phyloP scores from a whole-genome alignment of 805 yeast species.

The Myxozyma lipomycoides region DNA sequence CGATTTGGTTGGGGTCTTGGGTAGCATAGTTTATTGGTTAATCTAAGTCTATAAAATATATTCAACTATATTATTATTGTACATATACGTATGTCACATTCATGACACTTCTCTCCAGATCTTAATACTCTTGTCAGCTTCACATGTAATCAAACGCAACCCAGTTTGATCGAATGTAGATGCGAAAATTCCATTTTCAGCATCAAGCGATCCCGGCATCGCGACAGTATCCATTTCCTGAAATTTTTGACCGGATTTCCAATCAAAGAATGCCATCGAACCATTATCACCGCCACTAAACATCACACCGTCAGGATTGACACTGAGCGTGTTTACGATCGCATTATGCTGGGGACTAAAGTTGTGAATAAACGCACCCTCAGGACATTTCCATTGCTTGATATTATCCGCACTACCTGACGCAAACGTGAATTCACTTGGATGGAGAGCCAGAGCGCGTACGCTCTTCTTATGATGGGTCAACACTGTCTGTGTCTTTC shows the following conservation, averaged over 20 bases:
- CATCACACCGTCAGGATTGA: conserved; percentile 60
- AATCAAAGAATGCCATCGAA: conserved; percentile 69
- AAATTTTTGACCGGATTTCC: conserved; percentile 60
- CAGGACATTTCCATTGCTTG: conserved; percentile 78
- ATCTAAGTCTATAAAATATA: too few species aligned
- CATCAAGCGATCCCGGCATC: conserved; percentile 65
- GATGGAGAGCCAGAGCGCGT: conserved; percentile 66
- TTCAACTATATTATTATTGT: too few species aligned
- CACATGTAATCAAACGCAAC: conserved; percentile 75
- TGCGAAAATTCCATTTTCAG: conserved; percentile 65
- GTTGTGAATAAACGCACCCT: conserved; percentile 65
- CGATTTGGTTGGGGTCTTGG: too few species aligned
- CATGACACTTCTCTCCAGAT: conserved; percentile 53
- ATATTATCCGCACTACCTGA: conserved; percentile 79
- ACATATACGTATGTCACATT: not conserved
- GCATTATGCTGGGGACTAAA: conserved; percentile 44
- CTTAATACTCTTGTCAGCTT: conserved; percentile 82
- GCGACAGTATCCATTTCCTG: conserved; percentile 54
- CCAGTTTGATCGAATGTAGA: conserved; percentile 79
- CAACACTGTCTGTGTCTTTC: conserved; percentile 61
- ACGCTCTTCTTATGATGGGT: conserved; percentile 85
- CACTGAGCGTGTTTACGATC: conserved; percentile 65
- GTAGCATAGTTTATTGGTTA: too few species aligned
- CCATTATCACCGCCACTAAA: conserved; percentile 88
- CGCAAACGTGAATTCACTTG: conserved; percentile 66